phyloP scores from a whole-genome alignment of 306 rosid species.

The Begonia fuchsioides region DNA sequence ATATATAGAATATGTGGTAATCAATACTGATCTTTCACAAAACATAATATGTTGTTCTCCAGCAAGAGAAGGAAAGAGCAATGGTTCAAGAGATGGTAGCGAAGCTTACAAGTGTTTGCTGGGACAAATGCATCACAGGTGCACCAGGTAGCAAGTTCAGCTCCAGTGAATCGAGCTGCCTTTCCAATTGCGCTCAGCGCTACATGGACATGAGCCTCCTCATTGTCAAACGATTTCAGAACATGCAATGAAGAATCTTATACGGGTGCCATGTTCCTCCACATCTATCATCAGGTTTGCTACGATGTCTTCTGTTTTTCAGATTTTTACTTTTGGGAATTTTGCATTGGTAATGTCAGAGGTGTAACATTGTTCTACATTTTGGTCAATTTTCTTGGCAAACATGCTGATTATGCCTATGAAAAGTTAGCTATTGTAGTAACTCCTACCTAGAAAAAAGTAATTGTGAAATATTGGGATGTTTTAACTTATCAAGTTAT shows the following conservation, averaged over 20 bases:
- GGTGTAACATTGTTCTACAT: no score
- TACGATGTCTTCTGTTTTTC: slow-evolving; percentile 3
- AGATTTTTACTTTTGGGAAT: not conserved
- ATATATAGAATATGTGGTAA: no score
- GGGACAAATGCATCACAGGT: slow-evolving; percentile 84
- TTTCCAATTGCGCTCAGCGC: slow-evolving; percentile 74
- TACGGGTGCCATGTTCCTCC: not conserved
- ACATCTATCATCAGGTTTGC: no score
- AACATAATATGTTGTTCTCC: slow-evolving; percentile 8
- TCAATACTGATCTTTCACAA: not conserved
- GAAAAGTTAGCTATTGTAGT: no score
- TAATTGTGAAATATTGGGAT: no score
- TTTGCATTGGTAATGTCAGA: not conserved
- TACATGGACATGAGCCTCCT: slow-evolving; percentile 57
- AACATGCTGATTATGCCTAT: no score
- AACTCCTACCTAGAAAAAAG: no score
- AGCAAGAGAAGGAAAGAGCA: slow-evolving; percentile 78
- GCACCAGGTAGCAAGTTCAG: slow-evolving; percentile 85
- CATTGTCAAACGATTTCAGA: slow-evolving; percentile 59
- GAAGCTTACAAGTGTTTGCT: slow-evolving; percentile 67
- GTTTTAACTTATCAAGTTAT: no score
- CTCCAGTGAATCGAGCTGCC: slow-evolving; percentile 56
- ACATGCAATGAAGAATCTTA: slow-evolving; percentile 37
- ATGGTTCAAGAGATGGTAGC: slow-evolving; percentile 73
- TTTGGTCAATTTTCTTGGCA: no score